phyloP scores from a whole-genome alignment of 495 filamentous ascomycete genomes.

The Thermothielavioides terrestris region DNA sequence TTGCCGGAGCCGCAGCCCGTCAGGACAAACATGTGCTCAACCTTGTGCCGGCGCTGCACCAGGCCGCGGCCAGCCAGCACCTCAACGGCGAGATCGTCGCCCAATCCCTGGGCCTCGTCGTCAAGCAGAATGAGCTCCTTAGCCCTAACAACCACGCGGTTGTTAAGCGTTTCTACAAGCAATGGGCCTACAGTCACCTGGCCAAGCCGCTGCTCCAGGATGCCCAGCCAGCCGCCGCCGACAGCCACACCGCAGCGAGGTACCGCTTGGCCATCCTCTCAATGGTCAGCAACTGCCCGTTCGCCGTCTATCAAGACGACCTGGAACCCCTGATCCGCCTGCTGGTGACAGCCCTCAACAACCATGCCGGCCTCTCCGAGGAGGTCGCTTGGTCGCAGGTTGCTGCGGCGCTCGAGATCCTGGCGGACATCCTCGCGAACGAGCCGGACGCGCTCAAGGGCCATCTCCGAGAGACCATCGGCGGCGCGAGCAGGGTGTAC shows the following conservation, averaged over 20 bases:
- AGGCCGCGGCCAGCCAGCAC: constrained; percentile 11
- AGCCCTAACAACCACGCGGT: constrained; percentile 24
- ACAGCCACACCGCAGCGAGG: constrained; percentile 11
- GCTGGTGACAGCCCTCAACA: constrained; percentile 29
- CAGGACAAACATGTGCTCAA: constrained; percentile 21
- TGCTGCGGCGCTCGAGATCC: constrained; percentile 29
- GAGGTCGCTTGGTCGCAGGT: constrained; percentile 14
- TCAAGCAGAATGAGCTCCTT: constrained; percentile 18
- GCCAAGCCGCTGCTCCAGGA: constrained; percentile 21
- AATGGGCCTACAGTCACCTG: constrained; percentile 26
- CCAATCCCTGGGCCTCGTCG: constrained; percentile 21
- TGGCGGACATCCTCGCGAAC: constrained; percentile 31
- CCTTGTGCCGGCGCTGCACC: constrained; percentile 15
- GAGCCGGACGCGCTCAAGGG: constrained; percentile 27
- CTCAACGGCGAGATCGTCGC: constrained; percentile 21
- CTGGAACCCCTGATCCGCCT: constrained; percentile 27
- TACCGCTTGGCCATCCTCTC: constrained; percentile 29
- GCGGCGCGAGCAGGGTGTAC: constrained; percentile 23
- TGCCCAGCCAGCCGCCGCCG: constrained; percentile 16
- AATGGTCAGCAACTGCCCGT: constrained; percentile 33
- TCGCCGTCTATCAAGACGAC: constrained; percentile 36
- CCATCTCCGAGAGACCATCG: constrained; percentile 30
- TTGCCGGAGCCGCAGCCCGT: constrained; percentile 22
- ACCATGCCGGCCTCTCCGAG: constrained; percentile 2
- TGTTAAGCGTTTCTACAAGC: constrained; percentile 26